Evolutionary conservation across 768 basidiomycete species (phyloP).

Genomic region (Lentinula lateritia): DNA sequence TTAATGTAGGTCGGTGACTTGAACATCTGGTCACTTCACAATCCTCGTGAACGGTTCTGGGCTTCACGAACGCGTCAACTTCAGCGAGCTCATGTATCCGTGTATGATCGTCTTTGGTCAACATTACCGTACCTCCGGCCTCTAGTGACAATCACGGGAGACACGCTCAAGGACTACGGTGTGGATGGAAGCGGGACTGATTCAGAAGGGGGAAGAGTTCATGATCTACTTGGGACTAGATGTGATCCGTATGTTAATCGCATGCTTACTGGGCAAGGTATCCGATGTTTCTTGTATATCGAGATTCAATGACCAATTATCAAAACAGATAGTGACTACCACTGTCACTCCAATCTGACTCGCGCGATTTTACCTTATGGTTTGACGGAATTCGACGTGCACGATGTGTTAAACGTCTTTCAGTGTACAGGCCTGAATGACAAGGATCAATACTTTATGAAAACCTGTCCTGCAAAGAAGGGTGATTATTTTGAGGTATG

Average conservation of each 20-base stretch:
- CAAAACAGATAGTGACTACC: conserved; percentile 12
- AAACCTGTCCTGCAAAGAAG: conserved; percentile 16
- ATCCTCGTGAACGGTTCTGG: conserved; percentile 15
- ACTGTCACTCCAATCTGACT: conserved; percentile 18
- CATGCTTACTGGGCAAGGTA: conserved; percentile 7
- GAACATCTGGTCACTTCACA: conserved; percentile 14
- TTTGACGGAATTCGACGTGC: conserved; percentile 16
- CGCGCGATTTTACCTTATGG: conserved; percentile 17
- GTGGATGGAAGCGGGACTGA: conserved; percentile 6
- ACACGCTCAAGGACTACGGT: conserved; percentile 15
- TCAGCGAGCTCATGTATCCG: conserved; percentile 16
- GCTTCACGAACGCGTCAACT: conserved; percentile 18
- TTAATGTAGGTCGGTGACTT: conserved; percentile 13
- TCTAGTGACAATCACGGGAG: conserved; percentile 14
- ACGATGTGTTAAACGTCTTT: conserved; percentile 19
- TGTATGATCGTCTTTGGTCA: conserved; percentile 19
- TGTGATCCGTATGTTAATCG: conserved; percentile 20
- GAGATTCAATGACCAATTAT: not conserved
- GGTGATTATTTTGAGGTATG: conserved; percentile 15
- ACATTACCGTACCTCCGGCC: conserved; percentile 18
- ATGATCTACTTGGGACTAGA: conserved; percentile 19
- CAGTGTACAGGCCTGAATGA: conserved; percentile 17
- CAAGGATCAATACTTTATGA: conserved; percentile 18
- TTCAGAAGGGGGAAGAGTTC: conserved; percentile 16
- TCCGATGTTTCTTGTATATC: not conserved